Conservation (phyloP, 2,329 filamentous ascomycete species). For the Fusarium sp. region DNA sequence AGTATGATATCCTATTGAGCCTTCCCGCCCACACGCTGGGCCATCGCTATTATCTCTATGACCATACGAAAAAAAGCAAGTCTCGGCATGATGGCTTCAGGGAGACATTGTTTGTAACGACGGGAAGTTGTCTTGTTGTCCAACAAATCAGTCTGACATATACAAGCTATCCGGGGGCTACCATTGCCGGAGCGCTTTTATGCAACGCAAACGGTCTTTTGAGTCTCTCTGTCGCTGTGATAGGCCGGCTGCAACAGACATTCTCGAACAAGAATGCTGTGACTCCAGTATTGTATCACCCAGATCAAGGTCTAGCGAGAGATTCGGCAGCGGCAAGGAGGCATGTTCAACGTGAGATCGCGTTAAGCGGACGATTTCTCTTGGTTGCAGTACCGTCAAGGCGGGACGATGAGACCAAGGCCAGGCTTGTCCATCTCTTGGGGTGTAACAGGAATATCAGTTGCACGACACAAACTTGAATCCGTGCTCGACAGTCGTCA, state of each 20-base stretch:
- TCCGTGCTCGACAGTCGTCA: neutral
- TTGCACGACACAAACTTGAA: neutral
- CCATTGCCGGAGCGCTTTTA: constrained; percentile 20
- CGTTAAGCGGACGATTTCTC: neutral
- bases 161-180: constrained; percentile 21
- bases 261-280: constrained; percentile 30
- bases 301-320: constrained; percentile 34
- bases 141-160: constrained; percentile 13
- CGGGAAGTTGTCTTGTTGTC: constrained; percentile 11
- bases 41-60: neutral
- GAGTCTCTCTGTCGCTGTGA: constrained; percentile 11
- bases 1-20: neutral
- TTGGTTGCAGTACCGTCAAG: constrained; percentile 4
- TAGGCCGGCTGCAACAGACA: constrained; percentile 16
- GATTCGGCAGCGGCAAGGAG: constrained; percentile 19
- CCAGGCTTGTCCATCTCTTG: neutral
- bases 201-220: constrained; percentile 38
- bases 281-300: constrained; percentile 30
- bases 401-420: neutral
- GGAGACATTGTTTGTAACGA: neutral
- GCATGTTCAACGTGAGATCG: neutral
- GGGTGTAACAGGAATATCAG: neutral
- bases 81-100: neutral
- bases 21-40: neutral
- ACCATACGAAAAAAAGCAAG: neutral